phyloP scores from a whole-genome alignment of 108 stramenopile species.

The Fistulifera solaris region DNA sequence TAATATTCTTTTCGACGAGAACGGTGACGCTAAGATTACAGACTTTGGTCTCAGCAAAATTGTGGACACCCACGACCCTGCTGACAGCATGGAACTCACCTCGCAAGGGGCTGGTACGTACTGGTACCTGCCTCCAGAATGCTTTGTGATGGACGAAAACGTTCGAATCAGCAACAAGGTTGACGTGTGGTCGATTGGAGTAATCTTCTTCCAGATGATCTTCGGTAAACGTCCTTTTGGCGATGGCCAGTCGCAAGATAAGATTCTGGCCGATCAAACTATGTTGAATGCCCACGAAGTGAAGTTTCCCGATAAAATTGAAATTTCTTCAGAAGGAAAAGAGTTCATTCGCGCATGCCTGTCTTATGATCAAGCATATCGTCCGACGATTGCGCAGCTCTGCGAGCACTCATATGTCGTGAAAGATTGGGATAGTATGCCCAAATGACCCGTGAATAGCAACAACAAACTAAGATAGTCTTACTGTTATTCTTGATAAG shows the following conservation, averaged over 20 bases:
- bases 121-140: slow-evolving; percentile 99
- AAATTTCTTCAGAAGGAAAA: slow-evolving; percentile 86
- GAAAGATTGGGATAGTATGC: neutral
- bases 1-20: slow-evolving; percentile 91
- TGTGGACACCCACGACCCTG: slow-evolving; percentile 63
- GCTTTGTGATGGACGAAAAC: slow-evolving; percentile 79
- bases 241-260: slow-evolving; percentile 95
- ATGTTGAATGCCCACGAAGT: slow-evolving; percentile 93
- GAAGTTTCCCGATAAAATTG: slow-evolving; percentile 75
- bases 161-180: slow-evolving; percentile 90
- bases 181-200: slow-evolving; percentile 98
- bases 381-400: slow-evolving; percentile 85
- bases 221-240: slow-evolving; percentile 96
- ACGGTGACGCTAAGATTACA: slow-evolving; percentile 96
- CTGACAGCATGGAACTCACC: slow-evolving; percentile 96
- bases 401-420: slow-evolving; percentile 74
- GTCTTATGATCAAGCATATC: slow-evolving; percentile 76
- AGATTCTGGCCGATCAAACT: slow-evolving; percentile 71
- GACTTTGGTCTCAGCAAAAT: slow-evolving; percentile 97
- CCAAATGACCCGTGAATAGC: neutral
- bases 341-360: slow-evolving; percentile 89
- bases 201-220: slow-evolving; percentile 98
- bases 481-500: too few species aligned
- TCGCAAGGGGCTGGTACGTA: slow-evolving; percentile 99
- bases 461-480: too few species aligned